These are phyloP conservation scores for Xylaria hypoxylon DNA, from an alignment of 2,329 filamentous ascomycete species.

Conservation along the genomic window DNA sequence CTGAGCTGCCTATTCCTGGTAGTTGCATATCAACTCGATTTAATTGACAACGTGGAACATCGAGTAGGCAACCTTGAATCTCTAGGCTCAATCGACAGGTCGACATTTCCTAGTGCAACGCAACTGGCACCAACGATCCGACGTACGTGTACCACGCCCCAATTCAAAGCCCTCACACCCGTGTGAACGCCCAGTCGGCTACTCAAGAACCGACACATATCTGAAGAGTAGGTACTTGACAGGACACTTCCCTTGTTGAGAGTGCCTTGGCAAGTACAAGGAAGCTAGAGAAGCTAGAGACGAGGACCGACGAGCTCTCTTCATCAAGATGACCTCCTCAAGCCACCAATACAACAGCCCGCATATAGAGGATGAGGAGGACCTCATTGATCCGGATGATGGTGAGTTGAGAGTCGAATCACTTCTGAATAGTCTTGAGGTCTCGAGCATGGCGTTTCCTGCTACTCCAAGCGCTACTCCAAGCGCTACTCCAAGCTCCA, in stretches of 20 bases:
- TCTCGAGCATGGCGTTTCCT: not conserved
- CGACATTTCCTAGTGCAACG: conserved; percentile 15
- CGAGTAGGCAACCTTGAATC: conserved; percentile 29
- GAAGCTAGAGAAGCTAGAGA: conserved; percentile 12
- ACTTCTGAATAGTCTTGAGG: not conserved
- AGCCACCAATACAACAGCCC: conserved; percentile 71
- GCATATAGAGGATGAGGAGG: conserved; percentile 72
- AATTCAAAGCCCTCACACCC: not conserved
- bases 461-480: too few relatives aligned
- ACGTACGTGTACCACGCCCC: conserved; percentile 13
- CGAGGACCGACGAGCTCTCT: conserved; percentile 25
- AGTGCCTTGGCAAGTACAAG: conserved; percentile 2
- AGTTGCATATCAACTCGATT: conserved; percentile 26
- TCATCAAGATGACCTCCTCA: conserved; percentile 59
- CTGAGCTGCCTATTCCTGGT: conserved; percentile 18
- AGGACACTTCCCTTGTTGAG: not conserved
- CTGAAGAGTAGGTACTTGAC: not conserved
- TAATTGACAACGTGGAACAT: conserved; percentile 39
- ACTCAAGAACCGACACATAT: not conserved
- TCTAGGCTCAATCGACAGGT: conserved; percentile 19
- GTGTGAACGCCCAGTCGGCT: not conserved
- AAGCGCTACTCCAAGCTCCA: conserved; percentile 3
- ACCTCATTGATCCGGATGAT: conserved; percentile 83
- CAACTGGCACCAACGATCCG: not conserved
- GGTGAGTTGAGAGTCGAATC: conserved; percentile 60